These are phyloP conservation scores for Pichia paraexigua DNA, from an alignment of 805 yeast genomes.

Conservation along the genomic window DNA sequence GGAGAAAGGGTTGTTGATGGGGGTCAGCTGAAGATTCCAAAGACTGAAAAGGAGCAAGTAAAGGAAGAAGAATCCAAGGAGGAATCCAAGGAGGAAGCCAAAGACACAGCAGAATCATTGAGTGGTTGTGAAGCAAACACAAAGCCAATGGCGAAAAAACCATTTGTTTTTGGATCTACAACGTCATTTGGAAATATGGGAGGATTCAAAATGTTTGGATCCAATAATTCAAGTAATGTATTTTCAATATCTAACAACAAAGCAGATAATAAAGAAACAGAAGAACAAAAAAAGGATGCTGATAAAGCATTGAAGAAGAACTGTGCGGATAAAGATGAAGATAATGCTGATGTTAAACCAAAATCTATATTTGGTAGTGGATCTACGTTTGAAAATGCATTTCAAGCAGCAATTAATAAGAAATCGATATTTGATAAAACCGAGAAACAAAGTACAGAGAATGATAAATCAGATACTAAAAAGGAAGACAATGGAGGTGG, in stretches of 20 bases:
- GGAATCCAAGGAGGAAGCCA: background rate
- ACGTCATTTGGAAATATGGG: slow-evolving; percentile 41
- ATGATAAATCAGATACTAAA: slow-evolving; percentile 16
- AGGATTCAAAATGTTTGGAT: slow-evolving; percentile 30
- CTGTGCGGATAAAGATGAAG: background rate
- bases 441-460: slow-evolving; percentile 6
- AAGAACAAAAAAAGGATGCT: background rate
- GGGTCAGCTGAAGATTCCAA: background rate
- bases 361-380: slow-evolving; percentile 36
- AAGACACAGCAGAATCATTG: background rate
- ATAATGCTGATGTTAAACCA: background rate
- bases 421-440: slow-evolving; percentile 49
- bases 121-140: background rate
- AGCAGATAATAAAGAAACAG: background rate
- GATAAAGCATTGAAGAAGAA: too few species aligned
- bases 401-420: slow-evolving; percentile 41
- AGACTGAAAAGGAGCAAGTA: background rate
- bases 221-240: slow-evolving; percentile 22
- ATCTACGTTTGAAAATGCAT: slow-evolving; percentile 45
- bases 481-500: background rate
- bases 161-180: slow-evolving; percentile 48
- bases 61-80: background rate
- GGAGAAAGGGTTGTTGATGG: background rate
- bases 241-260: slow-evolving; percentile 23
- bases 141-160: slow-evolving; percentile 9